These are phyloP conservation scores for Kodamaea suecica DNA, from an alignment of 1,139 yeast species.

Conservation along the genomic window DNA sequence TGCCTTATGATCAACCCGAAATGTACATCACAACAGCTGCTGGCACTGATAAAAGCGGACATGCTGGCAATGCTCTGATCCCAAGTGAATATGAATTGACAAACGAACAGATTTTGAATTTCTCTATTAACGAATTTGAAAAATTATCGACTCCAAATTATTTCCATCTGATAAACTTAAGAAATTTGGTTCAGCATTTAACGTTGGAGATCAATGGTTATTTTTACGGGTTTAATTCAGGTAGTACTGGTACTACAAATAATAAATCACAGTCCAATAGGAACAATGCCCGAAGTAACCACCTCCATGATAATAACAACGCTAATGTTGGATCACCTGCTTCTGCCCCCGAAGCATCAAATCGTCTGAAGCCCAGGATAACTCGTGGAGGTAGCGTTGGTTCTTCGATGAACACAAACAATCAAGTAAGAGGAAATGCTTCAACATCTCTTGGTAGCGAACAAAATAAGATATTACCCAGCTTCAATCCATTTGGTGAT, in stretches of 20 bases:
- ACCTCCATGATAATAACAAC: background rate
- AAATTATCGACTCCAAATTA: constrained; percentile 36
- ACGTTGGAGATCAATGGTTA: constrained; percentile 35
- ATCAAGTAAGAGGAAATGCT: background rate
- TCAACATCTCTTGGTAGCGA: background rate
- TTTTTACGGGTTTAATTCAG: constrained; percentile 42
- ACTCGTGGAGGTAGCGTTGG: constrained; percentile 6
- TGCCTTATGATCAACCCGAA: constrained; percentile 37
- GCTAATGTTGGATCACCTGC: background rate
- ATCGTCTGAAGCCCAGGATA: constrained; percentile 6
- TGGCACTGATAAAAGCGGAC: constrained; percentile 8
- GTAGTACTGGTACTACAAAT: constrained; percentile 10
- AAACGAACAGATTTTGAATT: constrained; percentile 42
- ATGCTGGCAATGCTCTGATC: constrained; percentile 14
- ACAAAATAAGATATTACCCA: constrained; percentile 17
- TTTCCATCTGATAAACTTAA: constrained; percentile 42
- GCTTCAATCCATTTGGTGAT: constrained; percentile 34
- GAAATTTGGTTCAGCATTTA: constrained; percentile 35
- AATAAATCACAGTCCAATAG: no score
- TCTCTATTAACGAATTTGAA: constrained; percentile 38
- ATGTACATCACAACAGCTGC: constrained; percentile 22
- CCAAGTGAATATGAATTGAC: constrained; percentile 43
- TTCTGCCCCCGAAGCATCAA: constrained; percentile 2
- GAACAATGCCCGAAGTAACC: background rate
- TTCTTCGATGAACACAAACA: background rate